Evolutionary conservation across 371 early-diverging fungal species (phyloP).

Genomic region (Mucor ambiguus): DNA sequence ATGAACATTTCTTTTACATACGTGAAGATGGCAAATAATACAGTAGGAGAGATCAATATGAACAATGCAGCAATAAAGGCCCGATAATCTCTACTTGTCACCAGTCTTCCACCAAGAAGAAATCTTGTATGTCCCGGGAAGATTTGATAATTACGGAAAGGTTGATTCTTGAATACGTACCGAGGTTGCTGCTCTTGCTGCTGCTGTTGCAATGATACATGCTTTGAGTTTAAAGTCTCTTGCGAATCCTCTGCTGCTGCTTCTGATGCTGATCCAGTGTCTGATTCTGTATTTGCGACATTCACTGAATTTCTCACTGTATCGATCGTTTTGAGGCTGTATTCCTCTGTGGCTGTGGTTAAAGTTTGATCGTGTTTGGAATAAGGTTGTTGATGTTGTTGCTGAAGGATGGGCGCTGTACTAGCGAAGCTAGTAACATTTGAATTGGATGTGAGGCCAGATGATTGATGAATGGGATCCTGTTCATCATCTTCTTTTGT

Average conservation of each 20-base stretch:
- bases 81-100: slow-evolving; percentile 66
- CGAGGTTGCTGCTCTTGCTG: not conserved
- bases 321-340: not conserved
- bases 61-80: slow-evolving; percentile 67
- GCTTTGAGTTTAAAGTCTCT: slow-evolving; percentile 8
- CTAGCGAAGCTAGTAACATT: slow-evolving; percentile 25
- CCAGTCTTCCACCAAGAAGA: slow-evolving; percentile 65
- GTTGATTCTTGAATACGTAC: not conserved
- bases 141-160: slow-evolving; percentile 32
- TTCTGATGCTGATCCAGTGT: not conserved
- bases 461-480: slow-evolving; percentile 23
- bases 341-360: slow-evolving; percentile 12
- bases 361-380: slow-evolving; percentile 2
- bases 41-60: slow-evolving; percentile 63
- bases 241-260: slow-evolving; percentile 1
- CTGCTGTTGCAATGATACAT: slow-evolving; percentile 4
- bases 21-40: slow-evolving; percentile 70
- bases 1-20: slow-evolving; percentile 36
- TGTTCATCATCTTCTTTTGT: slow-evolving; percentile 12
- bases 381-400: slow-evolving; percentile 6
- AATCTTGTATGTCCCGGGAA: slow-evolving; percentile 54
- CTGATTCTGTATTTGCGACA: not conserved
- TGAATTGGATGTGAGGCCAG: slow-evolving; percentile 25
- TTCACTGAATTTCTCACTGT: not conserved
- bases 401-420: slow-evolving; percentile 22